These are phyloP conservation scores for Eutrema yunnanense DNA, from an alignment of 345 rosid genomes.

Conservation along the genomic window DNA sequence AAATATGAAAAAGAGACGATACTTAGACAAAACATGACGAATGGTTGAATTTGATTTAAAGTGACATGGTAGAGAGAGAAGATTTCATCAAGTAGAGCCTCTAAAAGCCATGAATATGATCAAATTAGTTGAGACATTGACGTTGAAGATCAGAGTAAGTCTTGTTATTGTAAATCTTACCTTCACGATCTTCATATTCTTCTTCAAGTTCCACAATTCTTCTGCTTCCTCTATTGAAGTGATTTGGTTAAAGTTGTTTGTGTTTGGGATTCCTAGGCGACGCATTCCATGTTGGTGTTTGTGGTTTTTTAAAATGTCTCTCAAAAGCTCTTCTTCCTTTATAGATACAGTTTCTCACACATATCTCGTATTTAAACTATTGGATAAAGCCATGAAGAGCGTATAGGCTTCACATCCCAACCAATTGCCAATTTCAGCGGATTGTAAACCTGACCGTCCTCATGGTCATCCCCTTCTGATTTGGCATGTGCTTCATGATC, in stretches of 20 bases:
- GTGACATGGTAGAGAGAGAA: background rate
- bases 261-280: constrained; percentile 95
- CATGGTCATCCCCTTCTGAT: constrained; percentile 88
- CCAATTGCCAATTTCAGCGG: constrained; percentile 97
- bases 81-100: background rate
- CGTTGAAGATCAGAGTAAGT: constrained; percentile 95
- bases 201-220: constrained; percentile 97
- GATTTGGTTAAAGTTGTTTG: constrained; percentile 95
- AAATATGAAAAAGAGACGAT: background rate
- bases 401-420: constrained; percentile 99
- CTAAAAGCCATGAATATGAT: background rate
- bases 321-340: constrained; percentile 98
- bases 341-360: constrained; percentile 88
- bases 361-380: constrained; percentile 97
- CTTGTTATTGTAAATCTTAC: constrained; percentile 97
- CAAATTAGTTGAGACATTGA: constrained; percentile 72
- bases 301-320: constrained; percentile 96
- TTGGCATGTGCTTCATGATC: constrained; percentile 82
- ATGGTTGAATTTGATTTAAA: background rate
- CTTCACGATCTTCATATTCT: constrained; percentile 98
- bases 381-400: constrained; percentile 96
- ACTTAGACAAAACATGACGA: background rate
- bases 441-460: constrained; percentile 86
- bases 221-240: constrained; percentile 93
- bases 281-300: constrained; percentile 99